phyloP scores from a whole-genome alignment of 2,329 filamentous ascomycete species.

The Talaromyces amestolkiae region DNA sequence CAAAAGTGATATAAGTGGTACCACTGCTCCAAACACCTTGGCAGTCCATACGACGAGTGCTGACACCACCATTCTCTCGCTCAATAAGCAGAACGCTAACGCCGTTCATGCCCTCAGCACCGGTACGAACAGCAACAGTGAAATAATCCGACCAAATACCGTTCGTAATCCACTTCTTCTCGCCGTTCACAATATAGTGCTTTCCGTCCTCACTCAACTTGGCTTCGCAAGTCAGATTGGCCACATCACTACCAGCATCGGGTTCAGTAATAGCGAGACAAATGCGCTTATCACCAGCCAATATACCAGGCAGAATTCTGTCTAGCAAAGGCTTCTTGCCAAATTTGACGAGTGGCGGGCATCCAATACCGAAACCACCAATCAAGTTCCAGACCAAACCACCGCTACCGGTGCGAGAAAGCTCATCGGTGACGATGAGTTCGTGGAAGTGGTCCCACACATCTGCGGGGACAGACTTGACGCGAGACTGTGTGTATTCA shows the following conservation, averaged over 20 bases:
- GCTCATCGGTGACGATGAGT: conserved; percentile 89
- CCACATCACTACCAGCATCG: conserved; percentile 91
- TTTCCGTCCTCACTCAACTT: conserved; percentile 94
- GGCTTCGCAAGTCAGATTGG: conserved; percentile 91
- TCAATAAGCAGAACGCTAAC: conserved; percentile 90
- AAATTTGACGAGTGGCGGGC: conserved; percentile 87
- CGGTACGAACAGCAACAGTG: conserved; percentile 91
- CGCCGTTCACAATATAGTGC: conserved; percentile 98
- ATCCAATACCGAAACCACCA: conserved; percentile 93
- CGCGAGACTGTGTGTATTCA: conserved; percentile 66
- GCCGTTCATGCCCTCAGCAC: conserved; percentile 85
- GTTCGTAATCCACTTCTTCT: conserved; percentile 99
- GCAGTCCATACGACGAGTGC: conserved; percentile 94
- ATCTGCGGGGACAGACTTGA: conserved; percentile 77
- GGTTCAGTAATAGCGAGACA: conserved; percentile 97
- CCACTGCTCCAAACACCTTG: conserved; percentile 95
- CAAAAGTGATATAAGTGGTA: conserved; percentile 96
- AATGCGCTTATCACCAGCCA: conserved; percentile 92
- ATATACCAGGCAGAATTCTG: conserved; percentile 81
- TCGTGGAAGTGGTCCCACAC: conserved; percentile 99
- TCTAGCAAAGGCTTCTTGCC: conserved; percentile 81
- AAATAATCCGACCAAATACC: conserved; percentile 97
- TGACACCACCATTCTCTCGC: conserved; percentile 77
- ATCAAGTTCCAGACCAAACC: conserved; percentile 97
- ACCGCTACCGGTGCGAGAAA: conserved; percentile 82